These are phyloP conservation scores for Pseudogymnoascus sp. DNA, from an alignment of 2,329 filamentous ascomycete genomes.

Conservation along the genomic window DNA sequence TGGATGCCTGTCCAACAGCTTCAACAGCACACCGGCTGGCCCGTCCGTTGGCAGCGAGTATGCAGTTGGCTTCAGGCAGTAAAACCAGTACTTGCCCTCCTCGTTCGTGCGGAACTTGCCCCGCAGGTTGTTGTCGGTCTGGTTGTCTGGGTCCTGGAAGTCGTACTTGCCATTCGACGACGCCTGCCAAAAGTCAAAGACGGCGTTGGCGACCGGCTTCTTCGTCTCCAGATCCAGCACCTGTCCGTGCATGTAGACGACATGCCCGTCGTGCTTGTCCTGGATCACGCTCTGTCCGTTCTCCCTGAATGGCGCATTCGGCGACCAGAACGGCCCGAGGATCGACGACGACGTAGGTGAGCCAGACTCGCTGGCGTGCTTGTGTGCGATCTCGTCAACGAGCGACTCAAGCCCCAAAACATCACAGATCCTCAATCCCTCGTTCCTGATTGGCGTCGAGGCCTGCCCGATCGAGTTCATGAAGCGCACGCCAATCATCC, in stretches of 20 bases:
- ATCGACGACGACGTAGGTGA: conserved; percentile 68
- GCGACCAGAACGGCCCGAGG: conserved; percentile 71
- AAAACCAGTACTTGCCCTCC: conserved; percentile 63
- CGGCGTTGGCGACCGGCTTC: conserved; percentile 56
- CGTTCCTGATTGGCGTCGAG: conserved; percentile 58
- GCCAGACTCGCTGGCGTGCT: conserved; percentile 52
- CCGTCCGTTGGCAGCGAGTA: conserved; percentile 64
- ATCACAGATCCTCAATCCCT: conserved; percentile 65
- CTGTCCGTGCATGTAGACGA: conserved; percentile 61
- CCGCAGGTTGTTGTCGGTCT: conserved; percentile 64
- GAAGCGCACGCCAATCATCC: conserved; percentile 67
- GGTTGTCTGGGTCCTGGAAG: conserved; percentile 64
- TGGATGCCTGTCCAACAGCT: conserved; percentile 44
- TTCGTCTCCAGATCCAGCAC: conserved; percentile 58
- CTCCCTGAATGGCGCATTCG: conserved; percentile 63
- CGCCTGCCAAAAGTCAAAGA: conserved; percentile 74
- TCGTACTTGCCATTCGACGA: conserved; percentile 70
- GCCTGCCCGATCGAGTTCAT: conserved; percentile 67
- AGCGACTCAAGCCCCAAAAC: conserved; percentile 67
- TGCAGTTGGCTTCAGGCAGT: conserved; percentile 66
- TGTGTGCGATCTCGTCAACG: conserved; percentile 60
- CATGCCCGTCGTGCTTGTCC: conserved; percentile 49
- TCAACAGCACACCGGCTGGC: conserved; percentile 42
- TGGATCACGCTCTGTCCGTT: conserved; percentile 61
- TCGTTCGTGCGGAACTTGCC: conserved; percentile 67